A percentile compares a stretch with the other conserved stretches of the same genome.
phyloP scores from a whole-genome alignment of 345 rosid genomes.

The Sisymbrium altissimum region DNA sequence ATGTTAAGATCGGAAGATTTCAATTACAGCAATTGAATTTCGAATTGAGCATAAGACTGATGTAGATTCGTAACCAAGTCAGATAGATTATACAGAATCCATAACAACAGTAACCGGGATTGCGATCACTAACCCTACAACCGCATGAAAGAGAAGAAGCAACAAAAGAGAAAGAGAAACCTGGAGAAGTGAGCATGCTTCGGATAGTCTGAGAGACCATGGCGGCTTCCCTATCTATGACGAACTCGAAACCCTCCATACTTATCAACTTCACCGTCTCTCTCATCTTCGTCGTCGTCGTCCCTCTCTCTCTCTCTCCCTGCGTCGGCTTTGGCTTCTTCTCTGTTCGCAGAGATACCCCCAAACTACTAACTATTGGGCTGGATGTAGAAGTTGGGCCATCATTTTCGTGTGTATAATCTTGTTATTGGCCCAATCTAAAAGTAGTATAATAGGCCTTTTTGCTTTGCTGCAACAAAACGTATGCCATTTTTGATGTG shows the following conservation, averaged over 20 bases:
- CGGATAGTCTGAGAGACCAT: constrained; percentile 90
- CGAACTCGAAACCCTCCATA: constrained; percentile 77
- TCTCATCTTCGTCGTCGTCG: constrained; percentile 34
- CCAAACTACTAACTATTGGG: neutral
- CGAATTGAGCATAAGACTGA: neutral
- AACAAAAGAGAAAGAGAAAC: constrained; percentile 19
- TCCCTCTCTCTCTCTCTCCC: neutral
- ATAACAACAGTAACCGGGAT: neutral
- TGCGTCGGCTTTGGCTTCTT: neutral
- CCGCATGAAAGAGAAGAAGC: neutral
- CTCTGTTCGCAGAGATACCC: neutral
- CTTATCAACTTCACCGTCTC: constrained; percentile 78
- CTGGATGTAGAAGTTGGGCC: neutral
- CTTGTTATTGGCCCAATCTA: neutral
- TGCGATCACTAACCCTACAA: neutral
- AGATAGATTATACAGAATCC: neutral
- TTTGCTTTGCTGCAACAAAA: neutral
- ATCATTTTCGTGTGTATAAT: neutral
- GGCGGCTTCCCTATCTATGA: constrained; percentile 76
- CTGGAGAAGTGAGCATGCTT: constrained; percentile 92
- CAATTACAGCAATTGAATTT: constrained; percentile 5
- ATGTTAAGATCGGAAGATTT: neutral
- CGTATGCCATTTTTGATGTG: too few species aligned
- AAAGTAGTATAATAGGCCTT: neutral
- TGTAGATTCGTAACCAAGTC: neutral